A percentile compares a stretch with the other conserved stretches of the same genome.
These are phyloP conservation scores for Tulasnella sp. DNA, from an alignment of 768 basidiomycete genomes.

Conservation along the genomic window DNA sequence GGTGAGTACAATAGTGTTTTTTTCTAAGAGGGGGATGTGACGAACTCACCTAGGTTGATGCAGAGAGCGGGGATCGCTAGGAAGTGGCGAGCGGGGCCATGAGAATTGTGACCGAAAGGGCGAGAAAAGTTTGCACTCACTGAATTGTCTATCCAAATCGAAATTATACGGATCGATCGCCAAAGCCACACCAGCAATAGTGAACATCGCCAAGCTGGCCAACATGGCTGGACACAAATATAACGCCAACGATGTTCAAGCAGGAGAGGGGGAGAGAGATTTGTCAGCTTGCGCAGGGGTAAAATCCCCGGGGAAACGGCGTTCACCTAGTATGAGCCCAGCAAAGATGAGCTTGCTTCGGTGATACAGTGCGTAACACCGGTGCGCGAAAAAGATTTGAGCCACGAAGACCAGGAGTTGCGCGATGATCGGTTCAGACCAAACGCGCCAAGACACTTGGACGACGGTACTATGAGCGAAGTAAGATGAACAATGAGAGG, in stretches of 20 bases:
- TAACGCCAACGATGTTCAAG: too few relatives aligned
- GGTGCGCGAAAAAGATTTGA: background rate
- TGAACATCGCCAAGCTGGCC: background rate
- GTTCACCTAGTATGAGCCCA: background rate
- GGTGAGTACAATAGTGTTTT: background rate
- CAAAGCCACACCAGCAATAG: background rate
- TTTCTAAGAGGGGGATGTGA: background rate
- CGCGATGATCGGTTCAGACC: background rate
- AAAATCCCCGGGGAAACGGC: background rate
- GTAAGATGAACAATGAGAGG: background rate
- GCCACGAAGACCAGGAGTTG: background rate
- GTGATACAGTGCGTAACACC: background rate
- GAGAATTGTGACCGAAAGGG: background rate
- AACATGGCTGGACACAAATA: background rate
- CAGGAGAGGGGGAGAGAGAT: too few relatives aligned
- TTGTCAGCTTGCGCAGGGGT: too few relatives aligned
- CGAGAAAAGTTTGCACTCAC: background rate
- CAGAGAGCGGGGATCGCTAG: background rate
- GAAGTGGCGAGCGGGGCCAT: background rate
- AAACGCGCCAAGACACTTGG: background rate
- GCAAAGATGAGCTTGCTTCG: background rate
- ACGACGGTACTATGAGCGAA: background rate
- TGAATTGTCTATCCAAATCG: background rate
- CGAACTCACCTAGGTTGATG: background rate
- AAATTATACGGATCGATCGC: background rate